Evolutionary conservation across 139 green algal genomes (phyloP), one percentile per base, ranked within the genome.

Genomic region (Chlamydomonas sp.): DNA sequence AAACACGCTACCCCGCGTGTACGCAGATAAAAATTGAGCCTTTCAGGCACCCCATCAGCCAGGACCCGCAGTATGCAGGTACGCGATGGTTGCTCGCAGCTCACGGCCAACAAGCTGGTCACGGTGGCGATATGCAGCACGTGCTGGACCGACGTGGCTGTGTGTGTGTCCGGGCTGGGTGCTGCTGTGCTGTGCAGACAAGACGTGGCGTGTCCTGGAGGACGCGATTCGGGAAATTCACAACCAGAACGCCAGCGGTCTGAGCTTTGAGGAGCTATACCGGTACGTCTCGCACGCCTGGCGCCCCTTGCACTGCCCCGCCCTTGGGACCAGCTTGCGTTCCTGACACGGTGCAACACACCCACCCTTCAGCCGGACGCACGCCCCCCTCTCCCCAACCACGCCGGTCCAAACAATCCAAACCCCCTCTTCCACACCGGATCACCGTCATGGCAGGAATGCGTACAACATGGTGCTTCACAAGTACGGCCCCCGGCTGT

Each of bases 391-490:
- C 73, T 78, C 73, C 73, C 73, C 17, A 14, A 14, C 9, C 73
- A 60, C 20, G 17, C 67, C 67, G 15, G 31, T 62, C 16, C 20
- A 20, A 12, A 73, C 17, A 63, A 15, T 12, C 67, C 67, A 78
- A 16, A 78, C 72, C 10, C 62, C 9, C 5, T 31, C 57, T 67
- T 73, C 58, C 49, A 5, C 20, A 5, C 31, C 31, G 31, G 31
- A 49, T 49, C 73, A 66, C 79, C 69, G 9, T 1, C 31, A 31
- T 7, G 78, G 76, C 95, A 98, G 98, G 86, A 99, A 97, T 78
- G 98, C 97, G 4, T 99, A 99, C 95, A 99, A 99, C 92, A 99
- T 99, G 97, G 98, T 99, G 57, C 94, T 99, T 63, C 97, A 99
- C 92, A 99, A 99, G 94, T 97, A 97, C 87, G 98, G 98, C 5